Evolutionary conservation across 768 basidiomycete species (phyloP), one percentile per base, ranked within the genome.

Genomic region (Suillus occidentalis): DNA sequence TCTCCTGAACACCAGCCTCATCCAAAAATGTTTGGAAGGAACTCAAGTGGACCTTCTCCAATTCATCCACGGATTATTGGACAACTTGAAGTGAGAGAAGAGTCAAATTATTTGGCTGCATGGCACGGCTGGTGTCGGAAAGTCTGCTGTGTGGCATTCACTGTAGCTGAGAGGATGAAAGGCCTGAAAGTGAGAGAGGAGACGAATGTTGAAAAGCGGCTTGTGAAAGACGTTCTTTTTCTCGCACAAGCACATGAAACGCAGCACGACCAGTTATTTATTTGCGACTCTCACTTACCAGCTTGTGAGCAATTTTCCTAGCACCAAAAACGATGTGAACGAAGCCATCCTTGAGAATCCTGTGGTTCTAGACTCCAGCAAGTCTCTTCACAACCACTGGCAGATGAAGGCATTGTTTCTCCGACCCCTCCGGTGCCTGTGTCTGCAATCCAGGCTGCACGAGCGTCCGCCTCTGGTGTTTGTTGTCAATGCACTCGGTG

Each of bases 141-240:
- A 56, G 13, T 56, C 34, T 56, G 55, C 55, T n/a, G 55, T n/a
- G n/a, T 56, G 12, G 55, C 55, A 10, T 56, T 56, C 34, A 56
- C 34, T 37, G 55, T 56, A 22, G 55, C 55, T 22, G 55, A 56
- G n/a, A 37, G 1, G n/a, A n/a, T 55, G 53, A 55, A 10, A n/a
- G 6, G 3, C 22, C n/a, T 56, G 12, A 56, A n/a, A 37, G 6
- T 56, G 55, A 36, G 14, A 31, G 2, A 28, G 14, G 25, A 52
- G 6, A 18, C n/a, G 34, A n/a, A n/a, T 3, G 14, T n/a, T n/a
- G 55, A 56, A 56, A 36, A 36, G 22, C n/a, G 34, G 34, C 55
- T 56, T 13, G 55, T 36, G 34, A n/a, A 36, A n/a, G n/a, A n/a
- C 55, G 14, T 56, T 56, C 36, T 56, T 56, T 37, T 56, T 56